Percentiles rank a stretch among this genome's conserved stretches.
phyloP scores from a whole-genome alignment of 2,329 filamentous ascomycete genomes.

The Colletotrichum ledebouriae region DNA sequence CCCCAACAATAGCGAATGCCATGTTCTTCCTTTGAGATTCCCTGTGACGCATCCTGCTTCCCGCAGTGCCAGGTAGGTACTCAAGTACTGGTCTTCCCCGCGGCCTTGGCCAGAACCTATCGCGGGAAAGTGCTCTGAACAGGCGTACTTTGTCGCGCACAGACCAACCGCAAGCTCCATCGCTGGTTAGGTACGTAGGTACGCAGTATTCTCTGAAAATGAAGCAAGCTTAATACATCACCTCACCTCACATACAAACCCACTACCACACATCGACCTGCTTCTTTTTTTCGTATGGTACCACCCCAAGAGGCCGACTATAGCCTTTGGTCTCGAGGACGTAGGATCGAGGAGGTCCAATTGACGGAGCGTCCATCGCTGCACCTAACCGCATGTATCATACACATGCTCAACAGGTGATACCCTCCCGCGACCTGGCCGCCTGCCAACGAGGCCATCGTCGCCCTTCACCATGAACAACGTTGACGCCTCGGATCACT shows the following conservation, averaged over 20 bases:
- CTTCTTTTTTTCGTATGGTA: constrained; percentile 25
- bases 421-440: constrained; percentile 34
- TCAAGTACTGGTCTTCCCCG: constrained; percentile 2
- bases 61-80: constrained; percentile 7
- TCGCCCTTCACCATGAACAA: constrained; percentile 60
- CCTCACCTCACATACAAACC: constrained; percentile 22
- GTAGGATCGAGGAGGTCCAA: constrained; percentile 20
- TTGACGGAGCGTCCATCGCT: constrained; percentile 15
- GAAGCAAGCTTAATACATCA: constrained; percentile 33
- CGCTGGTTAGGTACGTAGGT: constrained; percentile 18
- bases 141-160: constrained; percentile 22
- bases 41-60: constrained; percentile 8
- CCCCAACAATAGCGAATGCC: no score
- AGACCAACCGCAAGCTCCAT: constrained; percentile 21
- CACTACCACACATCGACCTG: constrained; percentile 22
- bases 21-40: background rate
- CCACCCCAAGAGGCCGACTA: constrained; percentile 19
- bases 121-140: constrained; percentile 9
- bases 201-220: constrained; percentile 19
- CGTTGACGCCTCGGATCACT: constrained; percentile 72
- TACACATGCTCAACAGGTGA: constrained; percentile 35
- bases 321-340: constrained; percentile 18
- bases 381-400: background rate
- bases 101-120: background rate
- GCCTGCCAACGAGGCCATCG: constrained; percentile 36